phyloP scores from a whole-genome alignment of 2,329 filamentous ascomycete species.

The Lachnellula subtilissima region DNA sequence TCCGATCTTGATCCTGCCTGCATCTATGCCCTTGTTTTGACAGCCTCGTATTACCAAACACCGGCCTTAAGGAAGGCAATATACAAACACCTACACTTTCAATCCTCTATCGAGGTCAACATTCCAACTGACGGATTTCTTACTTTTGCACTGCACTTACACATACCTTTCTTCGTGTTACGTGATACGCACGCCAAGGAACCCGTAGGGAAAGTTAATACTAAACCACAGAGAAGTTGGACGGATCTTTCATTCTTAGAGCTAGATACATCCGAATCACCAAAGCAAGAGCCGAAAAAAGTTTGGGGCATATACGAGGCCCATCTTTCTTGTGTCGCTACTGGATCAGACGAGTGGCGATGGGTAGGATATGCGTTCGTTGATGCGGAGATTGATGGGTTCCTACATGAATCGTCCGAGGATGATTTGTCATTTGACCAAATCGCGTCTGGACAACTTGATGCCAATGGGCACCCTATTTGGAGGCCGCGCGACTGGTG shows the following conservation, averaged over 20 bases:
- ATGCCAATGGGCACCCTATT: neutral
- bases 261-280: neutral
- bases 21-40: slow-evolving; percentile 2
- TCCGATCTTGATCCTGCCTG: neutral
- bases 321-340: slow-evolving; percentile 6
- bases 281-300: neutral
- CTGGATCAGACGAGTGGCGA: slow-evolving; percentile 3
- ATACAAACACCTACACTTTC: slow-evolving; percentile 1
- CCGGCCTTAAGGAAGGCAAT: slow-evolving; percentile 3
- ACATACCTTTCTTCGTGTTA: slow-evolving; percentile 3
- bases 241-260: slow-evolving; percentile 3
- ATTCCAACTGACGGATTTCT: neutral
- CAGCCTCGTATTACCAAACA: neutral
- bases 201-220: neutral
- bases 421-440: neutral
- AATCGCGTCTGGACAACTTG: slow-evolving; percentile 1
- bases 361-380: slow-evolving; percentile 8
- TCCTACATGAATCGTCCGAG: neutral
- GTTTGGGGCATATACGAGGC: slow-evolving; percentile 1
- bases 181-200: neutral
- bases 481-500: slow-evolving; percentile 8
- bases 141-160: neutral
- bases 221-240: slow-evolving; percentile 1
- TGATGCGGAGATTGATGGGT: slow-evolving; percentile 1
- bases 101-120: neutral